Percentiles rank a stretch among this genome's conserved stretches.
Evolutionary conservation across 495 filamentous ascomycete species (phyloP).

Genomic region (Xylona heveae): DNA sequence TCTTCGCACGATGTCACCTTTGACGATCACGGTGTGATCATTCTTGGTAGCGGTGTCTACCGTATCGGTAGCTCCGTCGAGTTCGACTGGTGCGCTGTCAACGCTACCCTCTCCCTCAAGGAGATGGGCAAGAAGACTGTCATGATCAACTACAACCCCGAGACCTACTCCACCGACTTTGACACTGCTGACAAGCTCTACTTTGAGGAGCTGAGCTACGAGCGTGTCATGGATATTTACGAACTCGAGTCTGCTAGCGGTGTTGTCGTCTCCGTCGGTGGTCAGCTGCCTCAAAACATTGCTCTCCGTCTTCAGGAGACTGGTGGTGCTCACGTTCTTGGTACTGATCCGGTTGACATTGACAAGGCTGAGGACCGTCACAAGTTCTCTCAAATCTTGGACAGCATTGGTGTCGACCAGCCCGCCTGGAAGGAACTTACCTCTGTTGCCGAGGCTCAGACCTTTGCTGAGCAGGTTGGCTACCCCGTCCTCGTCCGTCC

Average conservation of each 20-base stretch:
- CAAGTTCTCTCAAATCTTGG: constrained; percentile 94
- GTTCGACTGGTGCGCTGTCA: constrained; percentile 98
- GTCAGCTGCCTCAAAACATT: constrained; percentile 93
- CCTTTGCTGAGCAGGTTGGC: constrained; percentile 62
- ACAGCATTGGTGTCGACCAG: constrained; percentile 90
- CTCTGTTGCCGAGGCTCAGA: constrained; percentile 65
- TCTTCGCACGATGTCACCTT: constrained; percentile 89
- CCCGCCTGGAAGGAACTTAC: constrained; percentile 95
- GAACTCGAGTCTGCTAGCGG: constrained; percentile 74
- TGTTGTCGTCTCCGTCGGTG: constrained; percentile 88
- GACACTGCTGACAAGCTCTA: constrained; percentile 90
- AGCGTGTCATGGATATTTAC: constrained; percentile 97
- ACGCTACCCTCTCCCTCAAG: constrained; percentile 66
- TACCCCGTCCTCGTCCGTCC: constrained; percentile 91
- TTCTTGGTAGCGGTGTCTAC: constrained; percentile 89
- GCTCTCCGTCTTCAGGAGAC: constrained; percentile 85
- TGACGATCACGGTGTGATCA: constrained; percentile 75
- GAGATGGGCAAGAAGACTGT: constrained; percentile 92
- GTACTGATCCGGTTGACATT: constrained; percentile 82
- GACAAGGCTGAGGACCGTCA: constrained; percentile 94
- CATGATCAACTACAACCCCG: constrained; percentile 95
- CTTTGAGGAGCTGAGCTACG: constrained; percentile 93
- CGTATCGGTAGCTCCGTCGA: constrained; percentile 93
- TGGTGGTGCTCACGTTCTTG: constrained; percentile 71
- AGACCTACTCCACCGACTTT: constrained; percentile 78